Evolutionary conservation across 2,329 filamentous ascomycete species (phyloP).

Genomic region (Colletotrichum siamense): DNA sequence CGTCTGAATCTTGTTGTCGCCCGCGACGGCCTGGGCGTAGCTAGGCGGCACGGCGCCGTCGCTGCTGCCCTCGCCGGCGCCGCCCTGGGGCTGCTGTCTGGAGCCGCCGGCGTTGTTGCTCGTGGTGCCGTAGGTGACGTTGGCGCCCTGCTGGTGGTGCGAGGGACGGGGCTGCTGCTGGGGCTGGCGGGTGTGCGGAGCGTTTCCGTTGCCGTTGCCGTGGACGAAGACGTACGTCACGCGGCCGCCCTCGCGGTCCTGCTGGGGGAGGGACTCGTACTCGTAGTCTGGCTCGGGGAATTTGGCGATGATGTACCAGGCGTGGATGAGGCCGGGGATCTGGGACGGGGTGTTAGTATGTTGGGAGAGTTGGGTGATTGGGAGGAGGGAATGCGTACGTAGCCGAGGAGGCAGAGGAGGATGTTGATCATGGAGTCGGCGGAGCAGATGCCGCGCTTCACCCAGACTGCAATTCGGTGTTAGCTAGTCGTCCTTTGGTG

Average conservation of each 20-base stretch:
- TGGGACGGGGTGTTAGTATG: conserved; percentile 26
- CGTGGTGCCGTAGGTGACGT: conserved; percentile 55
- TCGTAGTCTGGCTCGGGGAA: conserved; percentile 78
- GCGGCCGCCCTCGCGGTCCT: conserved; percentile 60
- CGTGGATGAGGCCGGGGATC: conserved; percentile 88
- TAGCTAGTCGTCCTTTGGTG: no score
- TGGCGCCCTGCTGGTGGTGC: conserved; percentile 32
- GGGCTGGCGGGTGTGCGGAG: conserved; percentile 32
- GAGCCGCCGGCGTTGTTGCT: conserved; percentile 26
- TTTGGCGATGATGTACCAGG: conserved; percentile 97
- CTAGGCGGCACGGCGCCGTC: conserved; percentile 72
- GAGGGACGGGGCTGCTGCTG: conserved; percentile 35
- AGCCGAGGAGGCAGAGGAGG: conserved; percentile 81
- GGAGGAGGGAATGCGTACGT: conserved; percentile 45
- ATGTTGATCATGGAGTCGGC: conserved; percentile 96
- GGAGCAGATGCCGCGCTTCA: conserved; percentile 92
- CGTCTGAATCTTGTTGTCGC: conserved; percentile 88
- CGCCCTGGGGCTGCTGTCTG: conserved; percentile 32
- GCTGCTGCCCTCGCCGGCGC: conserved; percentile 48
- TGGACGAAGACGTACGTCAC: conserved; percentile 83
- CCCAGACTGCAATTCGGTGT: conserved; percentile 74
- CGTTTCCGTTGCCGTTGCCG: conserved; percentile 38
- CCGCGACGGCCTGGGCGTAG: conserved; percentile 84
- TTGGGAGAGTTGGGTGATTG: conserved; percentile 30
- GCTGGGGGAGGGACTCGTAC: conserved; percentile 67